A percentile compares a stretch with the other conserved stretches of the same genome.
Conservation (phyloP, 1,284 basidiomycete genomes). For the Puccinia coronata region DNA sequence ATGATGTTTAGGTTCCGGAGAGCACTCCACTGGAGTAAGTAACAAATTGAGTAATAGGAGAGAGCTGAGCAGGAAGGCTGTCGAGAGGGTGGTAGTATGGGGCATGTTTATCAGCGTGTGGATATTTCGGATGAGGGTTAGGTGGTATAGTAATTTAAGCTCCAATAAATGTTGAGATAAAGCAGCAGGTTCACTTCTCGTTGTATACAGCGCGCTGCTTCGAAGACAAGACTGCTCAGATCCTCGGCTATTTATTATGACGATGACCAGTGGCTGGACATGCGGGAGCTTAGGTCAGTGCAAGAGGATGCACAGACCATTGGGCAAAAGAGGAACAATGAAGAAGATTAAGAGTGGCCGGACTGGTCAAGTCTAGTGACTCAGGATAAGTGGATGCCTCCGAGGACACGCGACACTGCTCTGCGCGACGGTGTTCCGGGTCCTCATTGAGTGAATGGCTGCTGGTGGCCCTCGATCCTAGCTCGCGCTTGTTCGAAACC, state of each 20-base stretch:
- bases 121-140: slow-evolving; percentile 9
- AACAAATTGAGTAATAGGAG: neutral
- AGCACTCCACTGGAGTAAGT: neutral
- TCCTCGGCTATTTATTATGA: neutral
- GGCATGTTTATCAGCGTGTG: neutral
- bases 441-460: too few species aligned
- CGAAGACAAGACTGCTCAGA: neutral
- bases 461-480: neutral
- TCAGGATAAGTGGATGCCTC: neutral
- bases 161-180: too few species aligned
- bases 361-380: neutral
- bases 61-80: neutral
- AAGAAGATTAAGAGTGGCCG: neutral
- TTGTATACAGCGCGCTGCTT: neutral
- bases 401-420: too few species aligned
- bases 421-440: too few species aligned
- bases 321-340: too few species aligned
- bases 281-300: neutral
- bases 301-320: neutral
- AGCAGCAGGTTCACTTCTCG: neutral
- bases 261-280: neutral
- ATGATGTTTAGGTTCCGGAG: neutral
- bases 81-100: neutral
- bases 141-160: too few species aligned
- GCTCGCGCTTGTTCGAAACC: neutral